phyloP scores from a whole-genome alignment of 495 filamentous ascomycete species.

The Elaphomyces granulatus region DNA sequence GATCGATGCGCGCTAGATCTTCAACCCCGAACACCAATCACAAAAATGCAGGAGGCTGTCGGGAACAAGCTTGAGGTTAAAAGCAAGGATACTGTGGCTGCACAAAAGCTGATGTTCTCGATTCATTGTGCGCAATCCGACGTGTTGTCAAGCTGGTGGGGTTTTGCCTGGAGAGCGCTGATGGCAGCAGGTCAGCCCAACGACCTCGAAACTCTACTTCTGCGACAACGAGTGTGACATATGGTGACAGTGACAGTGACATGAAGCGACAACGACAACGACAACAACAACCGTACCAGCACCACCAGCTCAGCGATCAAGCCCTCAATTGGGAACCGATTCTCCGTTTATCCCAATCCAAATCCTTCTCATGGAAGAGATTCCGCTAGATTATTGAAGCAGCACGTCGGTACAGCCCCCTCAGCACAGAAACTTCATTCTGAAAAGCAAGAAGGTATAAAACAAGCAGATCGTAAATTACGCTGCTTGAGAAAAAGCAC shows the following conservation, averaged over 20 bases:
- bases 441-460: slow-evolving; percentile 3
- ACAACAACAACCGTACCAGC: too few relatives aligned
- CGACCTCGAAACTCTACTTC: slow-evolving; percentile 1
- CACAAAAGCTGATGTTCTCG: slow-evolving; percentile 10
- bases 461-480: slow-evolving; percentile 1
- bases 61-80: slow-evolving; percentile 4
- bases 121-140: slow-evolving; percentile 25
- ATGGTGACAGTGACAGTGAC: too few relatives aligned
- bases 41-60: slow-evolving; percentile 6
- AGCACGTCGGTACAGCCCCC: not conserved
- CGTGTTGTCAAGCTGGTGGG: slow-evolving; percentile 4
- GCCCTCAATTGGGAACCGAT: too few relatives aligned
- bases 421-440: not conserved
- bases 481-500: not conserved
- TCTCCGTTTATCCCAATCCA: too few relatives aligned
- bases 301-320: too few relatives aligned
- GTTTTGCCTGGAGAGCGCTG: slow-evolving; percentile 1
- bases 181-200: slow-evolving; percentile 3
- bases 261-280: too few relatives aligned
- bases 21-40: slow-evolving; percentile 18
- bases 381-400: too few relatives aligned
- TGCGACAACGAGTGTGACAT: too few relatives aligned
- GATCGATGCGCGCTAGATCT: slow-evolving; percentile 1
- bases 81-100: slow-evolving; percentile 13
- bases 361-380: too few relatives aligned